Percentiles rank a stretch among this genome's conserved stretches.
These are phyloP conservation scores for Eleusine indica DNA, from an alignment of 176 grass and related monocot species.

Conservation along the genomic window DNA sequence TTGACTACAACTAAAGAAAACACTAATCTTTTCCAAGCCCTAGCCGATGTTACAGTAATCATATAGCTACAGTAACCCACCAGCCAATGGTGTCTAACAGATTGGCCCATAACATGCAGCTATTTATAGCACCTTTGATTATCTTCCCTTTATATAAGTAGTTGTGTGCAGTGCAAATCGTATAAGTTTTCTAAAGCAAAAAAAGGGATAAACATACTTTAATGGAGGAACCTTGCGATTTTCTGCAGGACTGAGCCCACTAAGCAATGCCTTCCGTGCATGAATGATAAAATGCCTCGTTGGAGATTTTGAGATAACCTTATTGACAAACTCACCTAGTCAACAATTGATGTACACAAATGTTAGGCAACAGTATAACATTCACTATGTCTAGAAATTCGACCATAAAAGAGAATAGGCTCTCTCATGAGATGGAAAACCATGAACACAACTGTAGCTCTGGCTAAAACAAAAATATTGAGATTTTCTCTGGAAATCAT, in stretches of 20 bases:
- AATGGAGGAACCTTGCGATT: constrained; percentile 90
- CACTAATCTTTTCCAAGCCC: too few relatives aligned
- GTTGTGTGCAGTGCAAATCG: not conserved
- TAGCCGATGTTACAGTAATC: too few relatives aligned
- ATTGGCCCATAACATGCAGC: not conserved
- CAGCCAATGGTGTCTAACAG: too few relatives aligned
- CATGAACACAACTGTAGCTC: not conserved
- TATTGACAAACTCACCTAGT: constrained; percentile 84
- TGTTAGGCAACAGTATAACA: not conserved
- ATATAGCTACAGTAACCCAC: too few relatives aligned
- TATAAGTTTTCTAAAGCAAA: constrained; percentile 5
- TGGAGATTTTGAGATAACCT: constrained; percentile 78
- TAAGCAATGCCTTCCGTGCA: constrained; percentile 92
- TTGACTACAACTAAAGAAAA: too few relatives aligned
- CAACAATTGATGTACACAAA: constrained; percentile 24
- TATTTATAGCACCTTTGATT: not conserved
- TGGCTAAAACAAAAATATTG: constrained; percentile 6
- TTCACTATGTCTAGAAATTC: not conserved
- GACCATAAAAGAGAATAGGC: constrained; percentile 15
- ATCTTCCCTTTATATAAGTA: constrained; percentile 15
- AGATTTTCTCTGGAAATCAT: not conserved
- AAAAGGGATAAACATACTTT: constrained; percentile 65
- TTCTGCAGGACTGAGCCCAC: constrained; percentile 78
- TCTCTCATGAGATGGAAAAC: not conserved
- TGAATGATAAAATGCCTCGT: constrained; percentile 94